Percentiles rank a stretch among this genome's conserved stretches.
Evolutionary conservation across 345 rosid species (phyloP).

Genomic region (Eucalyptus camaldulensis): DNA sequence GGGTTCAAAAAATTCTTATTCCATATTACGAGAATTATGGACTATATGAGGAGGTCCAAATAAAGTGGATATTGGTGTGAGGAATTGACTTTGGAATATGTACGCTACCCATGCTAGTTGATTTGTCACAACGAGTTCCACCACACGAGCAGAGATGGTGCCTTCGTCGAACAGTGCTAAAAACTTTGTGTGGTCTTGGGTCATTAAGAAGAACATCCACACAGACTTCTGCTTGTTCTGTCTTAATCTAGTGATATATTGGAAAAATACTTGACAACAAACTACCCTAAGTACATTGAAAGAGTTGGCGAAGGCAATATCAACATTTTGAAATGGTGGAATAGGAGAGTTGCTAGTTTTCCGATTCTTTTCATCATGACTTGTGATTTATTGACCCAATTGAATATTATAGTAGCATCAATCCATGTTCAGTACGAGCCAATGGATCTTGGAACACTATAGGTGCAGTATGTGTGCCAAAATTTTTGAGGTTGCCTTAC

Average conservation of each 20-base stretch:
- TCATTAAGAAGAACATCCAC: not conserved
- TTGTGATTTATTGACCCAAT: not conserved
- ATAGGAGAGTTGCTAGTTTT: not conserved
- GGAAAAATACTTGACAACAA: not conserved
- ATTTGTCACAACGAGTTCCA: not conserved
- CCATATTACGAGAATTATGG: not conserved
- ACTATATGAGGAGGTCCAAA: not conserved
- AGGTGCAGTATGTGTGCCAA: not conserved
- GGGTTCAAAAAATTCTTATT: not conserved
- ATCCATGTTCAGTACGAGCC: not conserved
- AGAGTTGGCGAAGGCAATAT: not conserved
- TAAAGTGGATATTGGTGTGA: not conserved
- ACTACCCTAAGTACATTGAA: not conserved
- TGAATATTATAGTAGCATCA: not conserved
- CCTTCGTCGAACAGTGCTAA: not conserved
- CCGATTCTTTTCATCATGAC: not conserved
- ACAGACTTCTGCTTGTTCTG: not conserved
- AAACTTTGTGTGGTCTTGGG: not conserved
- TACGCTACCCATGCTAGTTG: not conserved
- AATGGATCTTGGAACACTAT: not conserved
- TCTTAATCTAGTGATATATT: not conserved
- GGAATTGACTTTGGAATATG: not conserved
- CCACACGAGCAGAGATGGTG: not conserved
- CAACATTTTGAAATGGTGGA: not conserved
- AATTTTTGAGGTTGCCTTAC: not conserved